Evolutionary conservation across 805 yeast species (phyloP).

Genomic region (Saccharomycopsis babjevae): DNA sequence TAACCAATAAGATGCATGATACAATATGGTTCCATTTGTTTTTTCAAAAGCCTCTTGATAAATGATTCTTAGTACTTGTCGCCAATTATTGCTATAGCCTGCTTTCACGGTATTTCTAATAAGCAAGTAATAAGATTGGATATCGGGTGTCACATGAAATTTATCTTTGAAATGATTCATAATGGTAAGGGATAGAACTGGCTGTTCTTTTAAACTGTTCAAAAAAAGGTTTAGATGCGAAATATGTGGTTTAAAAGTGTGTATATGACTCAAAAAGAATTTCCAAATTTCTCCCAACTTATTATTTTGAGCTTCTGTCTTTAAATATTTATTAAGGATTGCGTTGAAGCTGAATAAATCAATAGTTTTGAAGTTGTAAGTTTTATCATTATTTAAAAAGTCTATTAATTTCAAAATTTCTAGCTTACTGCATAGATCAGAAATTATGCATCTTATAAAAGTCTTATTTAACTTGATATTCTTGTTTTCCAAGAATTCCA

Average conservation of each 20-base stretch:
- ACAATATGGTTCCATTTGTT: constrained; percentile 8
- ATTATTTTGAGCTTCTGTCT: constrained; percentile 18
- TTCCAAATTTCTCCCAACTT: constrained; percentile 26
- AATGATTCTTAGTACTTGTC: constrained; percentile 18
- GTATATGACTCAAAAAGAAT: constrained; percentile 19
- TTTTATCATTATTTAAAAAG: constrained; percentile 18
- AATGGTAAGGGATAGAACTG: constrained; percentile 28
- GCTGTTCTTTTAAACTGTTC: constrained; percentile 25
- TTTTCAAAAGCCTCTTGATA: constrained; percentile 10
- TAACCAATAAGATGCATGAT: constrained; percentile 17
- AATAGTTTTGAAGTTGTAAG: constrained; percentile 4
- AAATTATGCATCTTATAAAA: constrained; percentile 23
- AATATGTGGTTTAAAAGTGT: constrained; percentile 16
- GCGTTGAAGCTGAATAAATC: constrained; percentile 19
- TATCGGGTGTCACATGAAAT: constrained; percentile 25
- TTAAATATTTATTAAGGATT: constrained; percentile 22
- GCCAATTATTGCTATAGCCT: constrained; percentile 23
- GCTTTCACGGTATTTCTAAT: constrained; percentile 28
- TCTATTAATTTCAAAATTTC: constrained; percentile 20
- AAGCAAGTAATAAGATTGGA: constrained; percentile 26
- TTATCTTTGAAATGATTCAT: constrained; percentile 25
- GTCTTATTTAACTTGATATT: constrained; percentile 26
- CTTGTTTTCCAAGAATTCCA: constrained; percentile 25
- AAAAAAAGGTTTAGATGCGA: constrained; percentile 26
- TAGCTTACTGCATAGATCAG: constrained; percentile 19